Evolutionary conservation across 257 asterid species (phyloP).

Genomic region (Lycium barbarum): DNA sequence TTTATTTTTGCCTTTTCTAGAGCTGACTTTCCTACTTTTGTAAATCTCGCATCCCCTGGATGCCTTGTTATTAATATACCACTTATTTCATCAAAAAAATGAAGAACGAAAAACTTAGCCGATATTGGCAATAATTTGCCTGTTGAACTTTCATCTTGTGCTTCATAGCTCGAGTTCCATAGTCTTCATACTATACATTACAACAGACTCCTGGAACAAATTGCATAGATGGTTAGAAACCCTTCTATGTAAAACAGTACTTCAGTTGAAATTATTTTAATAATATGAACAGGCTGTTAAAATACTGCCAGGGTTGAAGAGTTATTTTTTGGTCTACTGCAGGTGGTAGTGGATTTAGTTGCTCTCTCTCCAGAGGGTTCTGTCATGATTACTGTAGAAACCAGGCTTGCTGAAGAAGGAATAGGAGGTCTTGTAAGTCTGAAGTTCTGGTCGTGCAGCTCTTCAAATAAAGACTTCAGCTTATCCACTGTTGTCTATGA

Average conservation of each 20-base stretch:
- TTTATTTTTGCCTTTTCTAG: too few species aligned
- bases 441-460: constrained; percentile 78
- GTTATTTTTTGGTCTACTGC: constrained; percentile 29
- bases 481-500: constrained; percentile 92
- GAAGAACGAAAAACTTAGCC: not conserved
- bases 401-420: constrained; percentile 93
- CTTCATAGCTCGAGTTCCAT: constrained; percentile 6
- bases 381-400: constrained; percentile 84
- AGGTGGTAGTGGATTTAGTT: constrained; percentile 85
- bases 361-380: constrained; percentile 87
- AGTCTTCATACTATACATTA: not conserved
- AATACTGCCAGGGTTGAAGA: not conserved
- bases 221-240: constrained; percentile 2
- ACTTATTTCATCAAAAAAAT: not conserved
- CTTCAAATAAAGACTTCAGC: constrained; percentile 67
- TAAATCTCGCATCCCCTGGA: too few species aligned
- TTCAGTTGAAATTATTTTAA: not conserved
- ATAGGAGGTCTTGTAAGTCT: constrained; percentile 86
- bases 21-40: too few species aligned
- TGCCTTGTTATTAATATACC: too few species aligned
- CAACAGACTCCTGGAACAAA: not conserved
- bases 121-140: not conserved
- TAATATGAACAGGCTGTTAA: not conserved
- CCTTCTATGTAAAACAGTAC: not conserved
- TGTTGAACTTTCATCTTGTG: not conserved